Conservation (phyloP, 306 rosid genomes). For the Prunus persica region Prunus_persica_NCBIv2 NC_034014.1:10617501-10618000, state of each 20-base stretch:
- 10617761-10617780: no score
- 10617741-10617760: no score
- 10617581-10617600: neutral
- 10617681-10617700: no score
- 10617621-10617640: neutral
- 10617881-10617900: neutral
- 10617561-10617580: neutral
- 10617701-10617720: no score
- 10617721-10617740: no score
- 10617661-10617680: neutral
- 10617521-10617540: neutral
- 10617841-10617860: no score
- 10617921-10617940: neutral
- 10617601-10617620: neutral
- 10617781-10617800: no score
- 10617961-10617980: neutral
- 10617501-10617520: neutral
- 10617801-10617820: no score
- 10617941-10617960: neutral
- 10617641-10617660: neutral
- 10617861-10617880: no score
- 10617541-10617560: neutral
- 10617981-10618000: neutral
- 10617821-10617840: no score
- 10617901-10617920: neutral